Conservation (phyloP, 1,139 yeast species). For the Spencermartinsiella ligniputridi region DNA sequence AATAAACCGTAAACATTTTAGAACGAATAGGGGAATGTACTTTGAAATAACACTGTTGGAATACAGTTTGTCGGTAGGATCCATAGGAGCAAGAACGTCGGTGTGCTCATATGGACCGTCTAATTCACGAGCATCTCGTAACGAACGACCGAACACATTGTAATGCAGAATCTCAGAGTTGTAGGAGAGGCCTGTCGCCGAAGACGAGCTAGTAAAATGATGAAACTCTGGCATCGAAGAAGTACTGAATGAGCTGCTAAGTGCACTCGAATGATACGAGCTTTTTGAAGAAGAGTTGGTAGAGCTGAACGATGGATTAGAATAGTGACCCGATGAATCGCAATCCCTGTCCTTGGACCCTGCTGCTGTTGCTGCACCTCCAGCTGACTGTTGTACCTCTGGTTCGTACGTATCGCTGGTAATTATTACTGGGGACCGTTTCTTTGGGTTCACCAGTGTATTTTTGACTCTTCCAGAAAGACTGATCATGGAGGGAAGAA, state of each 20-base stretch:
- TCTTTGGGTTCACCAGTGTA: slow-evolving; percentile 2
- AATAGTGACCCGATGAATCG: background rate
- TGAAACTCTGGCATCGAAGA: slow-evolving; percentile 3
- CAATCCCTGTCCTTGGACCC: background rate
- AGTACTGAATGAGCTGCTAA: background rate
- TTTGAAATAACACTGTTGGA: slow-evolving; percentile 16
- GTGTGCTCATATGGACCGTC: background rate
- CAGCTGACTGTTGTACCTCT: background rate
- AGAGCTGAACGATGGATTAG: background rate
- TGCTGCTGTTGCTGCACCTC: background rate
- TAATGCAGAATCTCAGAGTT: background rate
- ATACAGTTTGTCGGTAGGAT: slow-evolving; percentile 13
- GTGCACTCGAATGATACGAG: background rate
- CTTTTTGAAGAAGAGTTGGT: slow-evolving; percentile 1
- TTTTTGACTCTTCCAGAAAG: background rate
- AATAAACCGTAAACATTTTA: slow-evolving; percentile 23
- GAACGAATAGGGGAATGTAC: slow-evolving; percentile 24
- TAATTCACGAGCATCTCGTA: slow-evolving; percentile 3
- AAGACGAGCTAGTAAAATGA: slow-evolving; percentile 7
- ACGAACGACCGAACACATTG: slow-evolving; percentile 7
- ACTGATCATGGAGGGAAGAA: background rate
- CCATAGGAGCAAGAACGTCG: slow-evolving; percentile 1
- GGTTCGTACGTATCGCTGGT: background rate
- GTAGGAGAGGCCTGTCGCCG: background rate
- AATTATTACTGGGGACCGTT: background rate